Percentiles rank a stretch among this genome's conserved stretches.
phyloP scores from a whole-genome alignment of 2,329 filamentous ascomycete species.

The Pseudogymnoascus sp. region DNA sequence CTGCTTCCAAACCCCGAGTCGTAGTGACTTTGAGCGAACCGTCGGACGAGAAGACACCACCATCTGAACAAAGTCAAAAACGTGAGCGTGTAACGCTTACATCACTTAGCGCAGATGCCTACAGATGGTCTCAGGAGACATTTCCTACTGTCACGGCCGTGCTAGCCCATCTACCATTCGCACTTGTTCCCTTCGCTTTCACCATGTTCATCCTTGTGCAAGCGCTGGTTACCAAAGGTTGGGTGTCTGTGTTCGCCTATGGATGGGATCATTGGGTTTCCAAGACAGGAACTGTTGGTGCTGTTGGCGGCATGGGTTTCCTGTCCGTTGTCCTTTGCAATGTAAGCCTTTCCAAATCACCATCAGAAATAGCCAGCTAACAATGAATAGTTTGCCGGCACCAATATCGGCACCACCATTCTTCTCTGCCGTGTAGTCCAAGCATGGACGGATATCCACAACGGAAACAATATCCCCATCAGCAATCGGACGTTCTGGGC shows the following conservation, averaged over 20 bases:
- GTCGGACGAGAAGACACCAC: slow-evolving; percentile 15
- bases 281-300: slow-evolving; percentile 60
- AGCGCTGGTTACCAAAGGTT: slow-evolving; percentile 63
- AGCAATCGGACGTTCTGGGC: slow-evolving; percentile 63
- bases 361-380: slow-evolving; percentile 13
- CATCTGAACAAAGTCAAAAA: slow-evolving; percentile 9
- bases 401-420: slow-evolving; percentile 70
- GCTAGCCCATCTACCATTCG: slow-evolving; percentile 55
- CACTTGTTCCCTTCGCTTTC: slow-evolving; percentile 63
- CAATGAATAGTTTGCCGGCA: slow-evolving; percentile 57
- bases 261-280: slow-evolving; percentile 68
- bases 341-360: slow-evolving; percentile 39
- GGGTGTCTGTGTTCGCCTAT: slow-evolving; percentile 64
- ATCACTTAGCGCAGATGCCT: slow-evolving; percentile 39
- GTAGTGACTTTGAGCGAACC: slow-evolving; percentile 14
- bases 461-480: slow-evolving; percentile 39
- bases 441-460: slow-evolving; percentile 56
- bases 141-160: slow-evolving; percentile 64
- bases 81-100: slow-evolving; percentile 40
- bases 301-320: slow-evolving; percentile 65
- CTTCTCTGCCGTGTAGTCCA: slow-evolving; percentile 64
- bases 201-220: slow-evolving; percentile 70
- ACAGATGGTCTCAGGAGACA: slow-evolving; percentile 57
- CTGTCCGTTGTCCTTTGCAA: slow-evolving; percentile 64
- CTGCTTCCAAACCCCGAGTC: slow-evolving; percentile 7